A percentile compares a stretch with the other conserved stretches of the same genome.
Conservation (phyloP, 176 grass and related monocot genomes). For the Aegilops sharonensis region DNA sequence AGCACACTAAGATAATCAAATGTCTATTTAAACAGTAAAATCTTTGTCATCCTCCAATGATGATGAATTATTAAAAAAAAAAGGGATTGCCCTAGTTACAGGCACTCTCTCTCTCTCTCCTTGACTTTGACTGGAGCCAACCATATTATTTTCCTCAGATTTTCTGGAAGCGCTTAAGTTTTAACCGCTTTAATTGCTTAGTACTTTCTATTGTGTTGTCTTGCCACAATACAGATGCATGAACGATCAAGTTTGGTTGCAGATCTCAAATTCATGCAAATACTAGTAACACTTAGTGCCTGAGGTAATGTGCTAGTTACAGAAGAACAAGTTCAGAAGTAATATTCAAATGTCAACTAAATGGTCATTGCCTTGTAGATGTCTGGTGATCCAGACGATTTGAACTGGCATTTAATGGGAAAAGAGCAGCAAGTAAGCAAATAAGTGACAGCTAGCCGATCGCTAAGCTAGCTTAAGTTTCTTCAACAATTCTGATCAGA, state of each 20-base stretch:
- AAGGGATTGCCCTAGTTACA: slow-evolving; percentile 46
- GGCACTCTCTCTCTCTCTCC: slow-evolving; percentile 10
- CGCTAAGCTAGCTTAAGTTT: slow-evolving; percentile 18
- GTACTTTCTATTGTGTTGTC: neutral
- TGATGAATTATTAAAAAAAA: slow-evolving; percentile 51
- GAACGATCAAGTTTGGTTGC: slow-evolving; percentile 1
- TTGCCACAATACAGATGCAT: slow-evolving; percentile 8
- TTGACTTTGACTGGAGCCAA: slow-evolving; percentile 72
- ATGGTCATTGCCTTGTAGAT: neutral
- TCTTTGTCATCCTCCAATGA: slow-evolving; percentile 75
- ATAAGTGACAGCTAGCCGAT: slow-evolving; percentile 1
- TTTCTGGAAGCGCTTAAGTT: slow-evolving; percentile 25
- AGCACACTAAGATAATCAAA: slow-evolving; percentile 36
- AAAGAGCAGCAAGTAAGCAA: slow-evolving; percentile 25
- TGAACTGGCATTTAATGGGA: slow-evolving; percentile 3
- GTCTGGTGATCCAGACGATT: slow-evolving; percentile 9
- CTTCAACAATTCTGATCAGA: slow-evolving; percentile 24
- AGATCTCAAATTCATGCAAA: slow-evolving; percentile 33
- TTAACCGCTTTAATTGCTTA: slow-evolving; percentile 33
- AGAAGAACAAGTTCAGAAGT: slow-evolving; percentile 28
- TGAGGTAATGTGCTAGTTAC: slow-evolving; percentile 16
- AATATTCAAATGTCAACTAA: slow-evolving; percentile 32
- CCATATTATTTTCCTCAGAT: slow-evolving; percentile 14
- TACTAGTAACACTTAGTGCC: no score
- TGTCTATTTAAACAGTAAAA: slow-evolving; percentile 70